Evolutionary conservation across 2,329 filamentous ascomycete species (phyloP).

Genomic region (Pochonia chlamydosporia): DNA sequence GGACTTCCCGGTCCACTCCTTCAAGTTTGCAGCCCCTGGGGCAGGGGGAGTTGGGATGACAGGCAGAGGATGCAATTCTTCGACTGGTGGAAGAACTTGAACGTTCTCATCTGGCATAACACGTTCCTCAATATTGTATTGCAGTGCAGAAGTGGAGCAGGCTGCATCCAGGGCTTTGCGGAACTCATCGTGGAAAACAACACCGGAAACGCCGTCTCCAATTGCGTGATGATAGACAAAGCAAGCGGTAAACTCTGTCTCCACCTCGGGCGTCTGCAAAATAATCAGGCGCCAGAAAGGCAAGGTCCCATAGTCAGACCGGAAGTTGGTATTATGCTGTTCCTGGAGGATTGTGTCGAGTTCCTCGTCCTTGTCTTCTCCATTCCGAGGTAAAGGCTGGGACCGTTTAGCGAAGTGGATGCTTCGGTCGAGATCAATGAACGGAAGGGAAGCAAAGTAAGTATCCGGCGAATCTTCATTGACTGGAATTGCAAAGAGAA

Average conservation of each 20-base stretch:
- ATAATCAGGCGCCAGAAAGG: conserved; percentile 40
- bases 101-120: conserved; percentile 11
- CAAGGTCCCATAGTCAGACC: conserved; percentile 24
- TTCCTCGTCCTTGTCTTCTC: conserved; percentile 27
- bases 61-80: conserved; percentile 31
- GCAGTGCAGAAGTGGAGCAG: not conserved
- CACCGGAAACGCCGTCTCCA: conserved; percentile 37
- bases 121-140: not conserved
- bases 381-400: conserved; percentile 5
- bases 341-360: conserved; percentile 32
- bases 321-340: conserved; percentile 31
- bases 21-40: conserved; percentile 26
- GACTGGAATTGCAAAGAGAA: conserved; percentile 35
- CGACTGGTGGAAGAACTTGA: conserved; percentile 33
- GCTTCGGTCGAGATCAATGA: conserved; percentile 31
- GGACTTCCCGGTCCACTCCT: conserved; percentile 30
- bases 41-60: conserved; percentile 24
- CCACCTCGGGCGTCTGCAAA: conserved; percentile 19
- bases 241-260: conserved; percentile 30
- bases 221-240: conserved; percentile 44
- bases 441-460: conserved; percentile 37
- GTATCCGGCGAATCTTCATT: conserved; percentile 31
- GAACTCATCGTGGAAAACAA: conserved; percentile 38
- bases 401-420: conserved; percentile 27
- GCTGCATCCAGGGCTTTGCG: conserved; percentile 25